These are phyloP conservation scores for Pleodorina starrii DNA, from an alignment of 139 green algal genomes.

Conservation along the genomic window DNA sequence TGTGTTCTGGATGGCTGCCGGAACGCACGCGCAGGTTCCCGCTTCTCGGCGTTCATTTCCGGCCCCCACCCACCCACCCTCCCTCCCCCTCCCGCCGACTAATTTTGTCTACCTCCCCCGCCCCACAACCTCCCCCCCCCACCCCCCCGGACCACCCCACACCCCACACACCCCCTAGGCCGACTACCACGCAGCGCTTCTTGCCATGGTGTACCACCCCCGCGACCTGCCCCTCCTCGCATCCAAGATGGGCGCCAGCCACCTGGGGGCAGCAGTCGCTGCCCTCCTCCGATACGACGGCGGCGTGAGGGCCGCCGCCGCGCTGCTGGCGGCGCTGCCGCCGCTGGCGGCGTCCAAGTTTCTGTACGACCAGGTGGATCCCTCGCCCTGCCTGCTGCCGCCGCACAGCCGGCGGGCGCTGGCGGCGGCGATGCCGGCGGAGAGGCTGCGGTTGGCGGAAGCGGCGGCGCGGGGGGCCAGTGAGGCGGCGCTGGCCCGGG, in stretches of 20 bases:
- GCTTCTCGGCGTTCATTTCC: no score
- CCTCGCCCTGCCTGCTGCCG: slow-evolving; percentile 49
- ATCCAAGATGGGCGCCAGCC: neutral
- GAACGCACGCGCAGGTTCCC: no score
- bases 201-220: slow-evolving; percentile 10
- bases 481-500: slow-evolving; percentile 28
- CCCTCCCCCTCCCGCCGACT: no score
- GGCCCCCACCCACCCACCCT: no score
- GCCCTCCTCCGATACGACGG: neutral
- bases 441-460: slow-evolving; percentile 21
- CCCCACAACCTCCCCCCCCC: no score
- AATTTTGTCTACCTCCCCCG: no score
- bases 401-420: slow-evolving; percentile 18
- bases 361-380: slow-evolving; percentile 40
- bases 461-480: slow-evolving; percentile 27
- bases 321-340: slow-evolving; percentile 46
- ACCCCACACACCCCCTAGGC: no score
- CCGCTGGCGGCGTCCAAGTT: slow-evolving; percentile 25
- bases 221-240: slow-evolving; percentile 35
- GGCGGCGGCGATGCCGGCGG: neutral
- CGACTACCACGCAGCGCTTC: slow-evolving; percentile 23
- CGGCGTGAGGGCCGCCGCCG: neutral
- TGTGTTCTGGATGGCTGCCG: no score
- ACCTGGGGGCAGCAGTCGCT: neutral
- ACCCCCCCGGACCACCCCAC: no score